Percentiles rank a stretch among this genome's conserved stretches.
Evolutionary conservation across 2,329 filamentous ascomycete species (phyloP).

Genomic region (Fusarium sp.): DNA sequence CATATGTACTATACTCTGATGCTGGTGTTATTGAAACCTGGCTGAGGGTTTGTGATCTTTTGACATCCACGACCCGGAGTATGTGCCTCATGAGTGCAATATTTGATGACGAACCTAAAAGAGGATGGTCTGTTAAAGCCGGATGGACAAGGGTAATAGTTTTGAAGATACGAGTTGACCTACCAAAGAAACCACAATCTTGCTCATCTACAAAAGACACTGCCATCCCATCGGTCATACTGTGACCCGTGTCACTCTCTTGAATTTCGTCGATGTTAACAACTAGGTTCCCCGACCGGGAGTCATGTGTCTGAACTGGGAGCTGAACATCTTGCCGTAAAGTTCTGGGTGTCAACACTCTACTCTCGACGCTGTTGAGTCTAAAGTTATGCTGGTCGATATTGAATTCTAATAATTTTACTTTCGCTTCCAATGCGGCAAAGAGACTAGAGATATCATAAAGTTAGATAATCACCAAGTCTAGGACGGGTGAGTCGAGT

Average conservation of each 20-base stretch:
- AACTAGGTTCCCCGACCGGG: not conserved
- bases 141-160: too few relatives aligned
- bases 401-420: constrained; percentile 1
- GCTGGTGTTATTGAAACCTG: not conserved
- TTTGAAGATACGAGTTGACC: rapidly evolving
- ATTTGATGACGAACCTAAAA: not conserved
- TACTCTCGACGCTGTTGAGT: not conserved
- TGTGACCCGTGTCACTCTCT: rapidly evolving
- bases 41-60: not conserved
- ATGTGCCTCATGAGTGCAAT: constrained; percentile 16
- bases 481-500: not conserved
- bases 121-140: too few relatives aligned
- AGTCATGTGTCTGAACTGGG: not conserved
- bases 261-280: not conserved
- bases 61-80: not conserved
- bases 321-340: not conserved
- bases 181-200: constrained; percentile 23
- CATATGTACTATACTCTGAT: not conserved
- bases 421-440: constrained; percentile 2
- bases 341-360: not conserved
- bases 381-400: not conserved
- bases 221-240: constrained; percentile 12
- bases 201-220: constrained; percentile 11
- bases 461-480: not conserved
- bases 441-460: not conserved